Conservation (phyloP, 768 basidiomycete genomes). For the Pholiota molesta region DNA sequence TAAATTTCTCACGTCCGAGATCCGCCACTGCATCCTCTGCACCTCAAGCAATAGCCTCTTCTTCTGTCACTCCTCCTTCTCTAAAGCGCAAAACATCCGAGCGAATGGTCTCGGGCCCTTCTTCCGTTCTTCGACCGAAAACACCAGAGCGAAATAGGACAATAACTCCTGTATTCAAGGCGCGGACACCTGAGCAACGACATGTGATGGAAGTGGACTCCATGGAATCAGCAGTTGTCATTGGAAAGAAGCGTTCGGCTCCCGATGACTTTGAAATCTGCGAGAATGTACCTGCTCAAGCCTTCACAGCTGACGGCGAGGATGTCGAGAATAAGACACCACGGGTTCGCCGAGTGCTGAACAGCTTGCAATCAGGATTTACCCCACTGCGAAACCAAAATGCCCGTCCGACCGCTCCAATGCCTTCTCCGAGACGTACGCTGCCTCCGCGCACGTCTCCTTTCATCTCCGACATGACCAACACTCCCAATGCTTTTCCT, state of each 20-base stretch:
- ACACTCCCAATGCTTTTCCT: constrained; percentile 52
- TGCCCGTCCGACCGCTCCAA: constrained; percentile 40
- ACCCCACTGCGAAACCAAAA: constrained; percentile 65
- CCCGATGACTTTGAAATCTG: constrained; percentile 76
- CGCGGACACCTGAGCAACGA: constrained; percentile 52
- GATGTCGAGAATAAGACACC: constrained; percentile 54
- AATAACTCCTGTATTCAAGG: constrained; percentile 49
- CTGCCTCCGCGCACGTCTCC: constrained; percentile 36
- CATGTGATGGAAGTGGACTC: constrained; percentile 29
- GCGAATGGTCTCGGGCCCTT: constrained; percentile 48
- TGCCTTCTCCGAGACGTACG: constrained; percentile 54
- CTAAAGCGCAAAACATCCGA: constrained; percentile 25
- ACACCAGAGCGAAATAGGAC: constrained; percentile 51
- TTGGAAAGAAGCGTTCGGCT: constrained; percentile 73
- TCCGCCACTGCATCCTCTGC: constrained; percentile 31
- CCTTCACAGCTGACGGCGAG: constrained; percentile 57
- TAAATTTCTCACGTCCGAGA: constrained; percentile 26
- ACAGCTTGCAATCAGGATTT: constrained; percentile 65
- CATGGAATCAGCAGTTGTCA: constrained; percentile 39
- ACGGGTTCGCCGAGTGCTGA: constrained; percentile 61
- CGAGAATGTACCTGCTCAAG: constrained; percentile 62
- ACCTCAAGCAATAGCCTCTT: constrained; percentile 20
- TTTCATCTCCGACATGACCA: constrained; percentile 62
- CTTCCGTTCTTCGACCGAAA: constrained; percentile 46
- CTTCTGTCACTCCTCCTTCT: constrained; percentile 15